A percentile compares a stretch with the other conserved stretches of the same genome.
These are phyloP conservation scores for Mucor mucedo DNA, from an alignment of 371 early-diverging fungal genomes.

Conservation along the genomic window DNA sequence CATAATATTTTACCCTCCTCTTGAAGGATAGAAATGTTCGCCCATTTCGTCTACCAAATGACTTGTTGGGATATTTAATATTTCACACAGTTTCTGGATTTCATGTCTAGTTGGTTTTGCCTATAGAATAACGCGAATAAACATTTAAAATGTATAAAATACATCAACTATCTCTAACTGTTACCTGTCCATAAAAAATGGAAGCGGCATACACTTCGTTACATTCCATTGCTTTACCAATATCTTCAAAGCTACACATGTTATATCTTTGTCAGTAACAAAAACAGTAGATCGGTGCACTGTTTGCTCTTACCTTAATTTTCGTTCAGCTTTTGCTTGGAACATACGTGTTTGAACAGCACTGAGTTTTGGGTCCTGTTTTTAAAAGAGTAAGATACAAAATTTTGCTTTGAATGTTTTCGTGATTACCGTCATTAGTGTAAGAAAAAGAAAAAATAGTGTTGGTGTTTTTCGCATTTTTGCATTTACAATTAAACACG, in stretches of 20 bases:
- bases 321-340: conserved; percentile 40
- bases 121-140: conserved; percentile 21
- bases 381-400: neutral
- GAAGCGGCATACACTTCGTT: conserved; percentile 75
- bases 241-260: conserved; percentile 58
- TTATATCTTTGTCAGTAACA: neutral
- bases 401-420: too few relatives aligned
- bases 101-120: conserved; percentile 59
- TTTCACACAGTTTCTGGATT: conserved; percentile 49
- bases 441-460: too few relatives aligned
- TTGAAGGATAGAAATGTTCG: conserved; percentile 56
- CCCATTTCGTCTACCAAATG: conserved; percentile 62
- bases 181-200: conserved; percentile 73
- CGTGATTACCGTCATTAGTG: too few relatives aligned
- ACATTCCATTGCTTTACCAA: conserved; percentile 57
- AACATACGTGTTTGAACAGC: conserved; percentile 46
- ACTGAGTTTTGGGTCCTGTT: conserved; percentile 38
- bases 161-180: neutral
- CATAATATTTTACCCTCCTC: conserved; percentile 49
- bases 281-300: neutral
- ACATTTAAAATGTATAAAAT: neutral
- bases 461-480: too few relatives aligned
- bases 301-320: conserved; percentile 26
- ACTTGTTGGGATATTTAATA: conserved; percentile 60
- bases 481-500: too few relatives aligned